phyloP scores from a whole-genome alignment of 75 land plant genomes.

The Pinus albicaulis region DNA sequence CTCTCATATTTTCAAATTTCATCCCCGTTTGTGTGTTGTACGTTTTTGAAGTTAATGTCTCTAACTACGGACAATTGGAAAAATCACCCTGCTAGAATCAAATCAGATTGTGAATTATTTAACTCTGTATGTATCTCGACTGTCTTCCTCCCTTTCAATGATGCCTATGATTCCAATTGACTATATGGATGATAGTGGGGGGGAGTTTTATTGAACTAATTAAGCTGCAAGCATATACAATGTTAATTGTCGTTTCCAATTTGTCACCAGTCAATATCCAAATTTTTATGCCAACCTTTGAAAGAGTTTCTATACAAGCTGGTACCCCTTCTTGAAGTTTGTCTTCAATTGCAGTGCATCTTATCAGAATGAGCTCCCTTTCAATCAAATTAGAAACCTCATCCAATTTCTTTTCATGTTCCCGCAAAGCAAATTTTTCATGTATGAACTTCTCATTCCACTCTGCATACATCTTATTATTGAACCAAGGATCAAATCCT shows the following conservation, averaged over 20 bases:
- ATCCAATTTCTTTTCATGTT: conserved; percentile 93
- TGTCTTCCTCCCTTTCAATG: too few species aligned
- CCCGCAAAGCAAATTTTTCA: conserved; percentile 89
- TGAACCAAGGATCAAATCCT: too few species aligned
- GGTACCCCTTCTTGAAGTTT: conserved; percentile 98
- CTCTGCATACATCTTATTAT: conserved; percentile 60
- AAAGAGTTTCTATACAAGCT: conserved; percentile 88
- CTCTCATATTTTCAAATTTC: too few species aligned
- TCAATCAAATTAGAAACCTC: conserved; percentile 96
- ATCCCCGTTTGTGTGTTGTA: too few species aligned
- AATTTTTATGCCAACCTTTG: conserved; percentile 93
- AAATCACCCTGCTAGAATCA: too few species aligned
- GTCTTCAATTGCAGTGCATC: conserved; percentile 96
- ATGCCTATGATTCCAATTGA: too few species aligned
- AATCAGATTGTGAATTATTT: too few species aligned
- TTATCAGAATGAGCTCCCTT: conserved; percentile 78
- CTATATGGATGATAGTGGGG: too few species aligned
- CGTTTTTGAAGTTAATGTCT: too few species aligned
- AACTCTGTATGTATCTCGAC: too few species aligned
- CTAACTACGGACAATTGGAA: too few species aligned
- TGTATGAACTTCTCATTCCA: conserved; percentile 99
- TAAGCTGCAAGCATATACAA: conserved; percentile 67
- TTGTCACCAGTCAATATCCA: conserved; percentile 98
- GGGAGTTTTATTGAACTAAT: too few species aligned
- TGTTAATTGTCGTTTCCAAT: conserved; percentile 96